Percentiles rank a stretch among this genome's conserved stretches.
Conservation (phyloP, 441 rosid genomes). For the Adansonia gregorii region DNA sequence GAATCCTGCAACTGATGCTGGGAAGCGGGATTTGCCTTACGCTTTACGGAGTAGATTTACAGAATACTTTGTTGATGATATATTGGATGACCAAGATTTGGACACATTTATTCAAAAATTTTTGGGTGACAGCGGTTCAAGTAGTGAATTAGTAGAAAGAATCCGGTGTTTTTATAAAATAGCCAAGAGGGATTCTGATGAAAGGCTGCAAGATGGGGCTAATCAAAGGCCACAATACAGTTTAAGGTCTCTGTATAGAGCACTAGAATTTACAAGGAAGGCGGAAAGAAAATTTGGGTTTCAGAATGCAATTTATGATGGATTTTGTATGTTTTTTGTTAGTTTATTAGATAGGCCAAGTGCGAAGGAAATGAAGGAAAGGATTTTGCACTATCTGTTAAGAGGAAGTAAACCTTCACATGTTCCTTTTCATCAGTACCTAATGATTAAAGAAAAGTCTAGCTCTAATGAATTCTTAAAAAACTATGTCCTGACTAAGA, state of each 20-base stretch:
- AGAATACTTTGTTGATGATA: constrained; percentile 90
- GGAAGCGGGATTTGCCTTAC: constrained; percentile 89
- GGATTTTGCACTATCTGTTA: constrained; percentile 55
- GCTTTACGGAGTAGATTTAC: constrained; percentile 87
- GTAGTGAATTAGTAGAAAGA: constrained; percentile 55
- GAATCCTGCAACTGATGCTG: constrained; percentile 99
- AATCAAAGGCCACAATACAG: constrained; percentile 98
- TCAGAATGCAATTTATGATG: constrained; percentile 79
- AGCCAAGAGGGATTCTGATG: constrained; percentile 81
- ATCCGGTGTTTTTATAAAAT: constrained; percentile 75
- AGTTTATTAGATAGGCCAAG: constrained; percentile 84
- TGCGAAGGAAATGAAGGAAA: constrained; percentile 71
- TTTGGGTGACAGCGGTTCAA: constrained; percentile 63
- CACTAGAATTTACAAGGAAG: constrained; percentile 80
- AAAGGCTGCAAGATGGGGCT: constrained; percentile 98
- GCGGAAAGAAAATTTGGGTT: constrained; percentile 66
- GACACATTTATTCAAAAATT: constrained; percentile 70
- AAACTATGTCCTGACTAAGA: constrained; percentile 78
- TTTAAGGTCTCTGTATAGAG: constrained; percentile 92
- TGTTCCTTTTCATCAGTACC: constrained; percentile 50
- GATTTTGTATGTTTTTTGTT: constrained; percentile 92
- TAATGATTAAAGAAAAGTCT: constrained; percentile 39
- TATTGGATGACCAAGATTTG: constrained; percentile 75
- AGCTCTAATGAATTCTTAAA: constrained; percentile 49
- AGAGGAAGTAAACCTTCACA: constrained; percentile 51